Percentiles rank a stretch among this genome's conserved stretches.
Conservation (phyloP, 164 flowering plant genomes). For the Stephania cephalantha region DNA sequence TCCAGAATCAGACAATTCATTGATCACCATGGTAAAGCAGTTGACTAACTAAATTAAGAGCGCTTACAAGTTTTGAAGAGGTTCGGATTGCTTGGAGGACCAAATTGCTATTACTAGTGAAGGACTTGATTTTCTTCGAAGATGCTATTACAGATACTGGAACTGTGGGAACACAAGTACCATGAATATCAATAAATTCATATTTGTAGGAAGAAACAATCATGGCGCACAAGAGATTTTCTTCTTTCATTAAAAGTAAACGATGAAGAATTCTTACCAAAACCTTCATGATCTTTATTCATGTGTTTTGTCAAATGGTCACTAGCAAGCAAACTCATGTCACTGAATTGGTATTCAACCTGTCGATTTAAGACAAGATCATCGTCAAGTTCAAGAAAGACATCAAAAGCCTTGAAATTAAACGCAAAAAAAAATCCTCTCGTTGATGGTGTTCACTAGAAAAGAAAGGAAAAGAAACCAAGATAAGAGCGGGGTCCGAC, state of each 20-base stretch:
- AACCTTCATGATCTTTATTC: slow-evolving; percentile 83
- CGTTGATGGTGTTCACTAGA: too few species aligned
- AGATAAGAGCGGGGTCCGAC: too few species aligned
- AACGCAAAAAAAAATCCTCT: too few species aligned
- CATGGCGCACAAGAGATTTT: background rate
- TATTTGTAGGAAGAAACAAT: background rate
- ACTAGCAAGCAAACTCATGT: slow-evolving; percentile 82
- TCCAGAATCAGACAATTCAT: background rate
- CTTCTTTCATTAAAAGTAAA: background rate
- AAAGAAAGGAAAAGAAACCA: too few species aligned
- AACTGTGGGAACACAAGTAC: slow-evolving; percentile 33
- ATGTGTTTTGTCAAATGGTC: slow-evolving; percentile 66
- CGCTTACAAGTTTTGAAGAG: slow-evolving; percentile 78
- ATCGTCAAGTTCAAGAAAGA: background rate
- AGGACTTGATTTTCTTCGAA: slow-evolving; percentile 78
- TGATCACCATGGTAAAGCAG: background rate
- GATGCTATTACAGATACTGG: slow-evolving; percentile 72
- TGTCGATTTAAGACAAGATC: slow-evolving; percentile 19
- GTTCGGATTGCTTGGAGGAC: slow-evolving; percentile 64
- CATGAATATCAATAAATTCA: background rate
- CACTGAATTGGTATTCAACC: slow-evolving; percentile 89
- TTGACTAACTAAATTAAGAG: background rate
- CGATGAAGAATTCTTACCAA: slow-evolving; percentile 41
- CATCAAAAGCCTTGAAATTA: too few species aligned
- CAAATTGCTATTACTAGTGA: slow-evolving; percentile 42